Base-by-base conservation (phyloP, 257 asterid genomes). In the Anisodus acutangulus region DNA sequence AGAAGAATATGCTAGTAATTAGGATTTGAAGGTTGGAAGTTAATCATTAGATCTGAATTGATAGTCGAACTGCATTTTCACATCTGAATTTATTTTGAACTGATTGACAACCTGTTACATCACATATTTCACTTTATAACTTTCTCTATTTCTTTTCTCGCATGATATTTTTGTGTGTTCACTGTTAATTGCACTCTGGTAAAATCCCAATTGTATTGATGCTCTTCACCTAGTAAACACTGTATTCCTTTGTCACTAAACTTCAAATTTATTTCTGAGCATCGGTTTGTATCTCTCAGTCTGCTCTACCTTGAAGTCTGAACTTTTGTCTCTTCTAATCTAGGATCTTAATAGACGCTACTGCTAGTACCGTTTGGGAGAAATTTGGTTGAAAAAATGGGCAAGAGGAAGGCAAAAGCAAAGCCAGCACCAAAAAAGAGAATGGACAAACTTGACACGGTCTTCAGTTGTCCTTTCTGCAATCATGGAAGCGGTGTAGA, bases 361-460 rank as follows among this genome's bases (percentile, higher is more conserved):
- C 41, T 19, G 22, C 5, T 41, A 41, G 45, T 41, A 41, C 45
- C 2, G 4, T 41, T 41, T 0, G 45, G 81, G 43, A 8, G 81
- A 76, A 8, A 1, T 51, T 13, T 47, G 63, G 15, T 80, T 86
- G 86, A 88, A 84, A 22, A 84, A 37, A 95, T 94, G 99, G 98
- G 99, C 41, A 95, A 94, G 93, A 93, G 99, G 90, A 95, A 94
- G 90, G 92, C 99, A 10, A 93, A 91, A 88, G 95, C 98, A 8
- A 95, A 95, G 92, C 99, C 99, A 57, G 90, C 97, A n/a, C 92
- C 97, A 39, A 95, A 90, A 93, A 95, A 95, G 92, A 86, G 94
- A 69, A 93, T 88, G 93, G 98, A 95, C 94, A 95, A 95, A 86
- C 99, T 95, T 26, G 98, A 95, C 88, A 95, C 96, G 4, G 96